Evolutionary conservation across 306 rosid genomes (phyloP).

Genomic region (Castanea mollissima): DNA sequence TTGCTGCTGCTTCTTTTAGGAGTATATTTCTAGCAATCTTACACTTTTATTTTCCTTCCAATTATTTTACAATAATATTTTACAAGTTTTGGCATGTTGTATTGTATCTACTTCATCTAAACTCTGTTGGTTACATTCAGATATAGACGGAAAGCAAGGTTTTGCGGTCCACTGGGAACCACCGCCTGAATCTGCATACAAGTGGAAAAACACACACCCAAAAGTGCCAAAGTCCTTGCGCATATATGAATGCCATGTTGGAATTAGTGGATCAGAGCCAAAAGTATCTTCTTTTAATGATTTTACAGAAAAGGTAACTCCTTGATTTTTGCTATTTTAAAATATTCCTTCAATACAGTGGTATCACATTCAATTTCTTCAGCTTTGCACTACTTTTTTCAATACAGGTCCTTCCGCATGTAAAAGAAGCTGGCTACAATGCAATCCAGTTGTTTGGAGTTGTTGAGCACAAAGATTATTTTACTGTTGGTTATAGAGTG

Average conservation of each 20-base stretch:
- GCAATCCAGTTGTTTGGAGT: conserved; percentile 88
- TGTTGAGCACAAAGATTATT: conserved; percentile 93
- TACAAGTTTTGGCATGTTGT: not conserved
- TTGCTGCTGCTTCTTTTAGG: conserved; percentile 1
- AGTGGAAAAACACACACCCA: conserved; percentile 70
- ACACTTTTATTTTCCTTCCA: not conserved
- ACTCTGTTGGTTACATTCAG: conserved; percentile 36
- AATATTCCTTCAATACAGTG: conserved; percentile 11
- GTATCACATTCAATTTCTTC: conserved; percentile 10
- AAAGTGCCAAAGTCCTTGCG: conserved; percentile 68
- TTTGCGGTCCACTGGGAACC: conserved; percentile 98
- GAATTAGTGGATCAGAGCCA: conserved; percentile 92
- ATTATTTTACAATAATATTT: not conserved
- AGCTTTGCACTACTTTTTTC: conserved; percentile 14
- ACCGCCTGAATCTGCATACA: conserved; percentile 73
- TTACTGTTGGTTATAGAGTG: conserved; percentile 92
- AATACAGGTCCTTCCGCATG: conserved; percentile 85
- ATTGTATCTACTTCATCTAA: conserved; percentile 10
- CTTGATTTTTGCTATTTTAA: not conserved
- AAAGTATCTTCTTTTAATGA: conserved; percentile 76
- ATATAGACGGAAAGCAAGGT: conserved; percentile 68
- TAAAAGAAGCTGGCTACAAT: conserved; percentile 88
- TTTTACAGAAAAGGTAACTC: conserved; percentile 60
- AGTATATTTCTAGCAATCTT: conserved; percentile 1
- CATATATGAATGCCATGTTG: conserved; percentile 93